Evolutionary conservation across 176 grass and related monocot species (phyloP).

Genomic region (Poa pratensis): DNA sequence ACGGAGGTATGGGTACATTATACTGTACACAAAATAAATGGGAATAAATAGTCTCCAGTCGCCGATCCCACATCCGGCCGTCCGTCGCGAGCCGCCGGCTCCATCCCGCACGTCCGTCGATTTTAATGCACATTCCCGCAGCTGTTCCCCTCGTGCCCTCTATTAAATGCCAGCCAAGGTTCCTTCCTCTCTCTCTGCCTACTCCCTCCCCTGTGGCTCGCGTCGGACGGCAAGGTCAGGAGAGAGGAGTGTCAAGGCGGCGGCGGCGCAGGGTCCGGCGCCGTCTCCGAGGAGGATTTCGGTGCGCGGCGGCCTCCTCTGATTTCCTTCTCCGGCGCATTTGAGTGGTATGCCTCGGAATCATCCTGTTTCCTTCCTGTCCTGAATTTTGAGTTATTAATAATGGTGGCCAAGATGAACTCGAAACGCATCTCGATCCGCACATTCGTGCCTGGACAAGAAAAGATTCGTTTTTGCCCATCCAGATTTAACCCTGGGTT

Average conservation of each 20-base stretch:
- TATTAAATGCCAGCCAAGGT: constrained; percentile 22
- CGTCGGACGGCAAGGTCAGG: neutral
- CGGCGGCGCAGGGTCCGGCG: neutral
- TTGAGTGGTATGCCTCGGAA: constrained; percentile 36
- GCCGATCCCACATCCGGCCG: constrained; percentile 26
- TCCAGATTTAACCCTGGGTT: neutral
- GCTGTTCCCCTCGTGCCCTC: neutral
- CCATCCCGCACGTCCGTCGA: constrained; percentile 25
- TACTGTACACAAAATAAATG: constrained; percentile 6
- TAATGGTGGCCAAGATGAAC: neutral
- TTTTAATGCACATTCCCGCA: neutral
- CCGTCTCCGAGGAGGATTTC: neutral
- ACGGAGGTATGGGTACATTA: constrained; percentile 5
- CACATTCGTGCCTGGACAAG: neutral
- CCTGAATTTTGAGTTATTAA: neutral
- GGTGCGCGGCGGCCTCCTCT: neutral
- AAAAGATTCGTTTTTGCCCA: neutral
- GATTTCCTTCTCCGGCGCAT: neutral
- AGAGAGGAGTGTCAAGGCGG: neutral
- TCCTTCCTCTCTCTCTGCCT: neutral
- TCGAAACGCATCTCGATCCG: constrained; percentile 2
- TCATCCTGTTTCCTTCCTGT: neutral
- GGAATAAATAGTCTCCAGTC: neutral
- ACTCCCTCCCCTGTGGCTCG: constrained; percentile 17
- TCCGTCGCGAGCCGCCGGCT: constrained; percentile 9